Percentiles rank a stretch among this genome's conserved stretches.
Conservation (phyloP, 2,329 filamentous ascomycete species). For the Scleromitrula shiraiana region DNA sequence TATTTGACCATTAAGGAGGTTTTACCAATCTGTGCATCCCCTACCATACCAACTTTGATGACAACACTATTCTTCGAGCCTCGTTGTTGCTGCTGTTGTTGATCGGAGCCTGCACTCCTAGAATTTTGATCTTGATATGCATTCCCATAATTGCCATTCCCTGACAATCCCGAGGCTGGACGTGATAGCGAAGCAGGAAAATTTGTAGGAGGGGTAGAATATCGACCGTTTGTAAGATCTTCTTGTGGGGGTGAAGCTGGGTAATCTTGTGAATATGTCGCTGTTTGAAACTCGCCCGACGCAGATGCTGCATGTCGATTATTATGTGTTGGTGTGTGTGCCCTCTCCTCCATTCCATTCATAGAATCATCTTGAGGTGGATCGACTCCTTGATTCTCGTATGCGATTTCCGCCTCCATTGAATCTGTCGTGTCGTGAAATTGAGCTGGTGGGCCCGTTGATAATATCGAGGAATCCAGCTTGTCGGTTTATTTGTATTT, state of each 20-base stretch:
- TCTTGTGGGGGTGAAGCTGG: conserved; percentile 22
- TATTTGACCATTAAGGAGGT: conserved; percentile 99
- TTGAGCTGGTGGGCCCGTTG: conserved; percentile 43
- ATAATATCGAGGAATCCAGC: conserved; percentile 46
- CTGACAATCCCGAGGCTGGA: conserved; percentile 28
- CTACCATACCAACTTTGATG: conserved; percentile 99
- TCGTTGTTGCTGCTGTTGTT: conserved; percentile 11
- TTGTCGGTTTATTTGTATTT: conserved; percentile 26
- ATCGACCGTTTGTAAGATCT: conserved; percentile 24
- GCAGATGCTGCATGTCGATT: conserved; percentile 28
- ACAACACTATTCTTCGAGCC: conserved; percentile 63
- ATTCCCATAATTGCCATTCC: conserved; percentile 26
- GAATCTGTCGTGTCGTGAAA: conserved; percentile 45
- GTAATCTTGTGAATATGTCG: conserved; percentile 24
- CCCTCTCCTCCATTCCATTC: conserved; percentile 25
- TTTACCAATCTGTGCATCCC: conserved; percentile 98
- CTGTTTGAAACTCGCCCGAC: conserved; percentile 27
- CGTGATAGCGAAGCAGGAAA: conserved; percentile 28
- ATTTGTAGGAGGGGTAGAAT: conserved; percentile 28
- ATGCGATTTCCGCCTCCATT: conserved; percentile 41
- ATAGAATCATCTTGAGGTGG: conserved; percentile 23
- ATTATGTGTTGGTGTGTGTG: conserved; percentile 26
- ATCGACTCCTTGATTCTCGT: conserved; percentile 25
- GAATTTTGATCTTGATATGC: conserved; percentile 30
- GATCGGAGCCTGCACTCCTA: conserved; percentile 20